Evolutionary conservation across 1,284 basidiomycete genomes (phyloP), one percentile per base, ranked within the genome.

Genomic region (Kalmanozyma brasiliensis): DNA sequence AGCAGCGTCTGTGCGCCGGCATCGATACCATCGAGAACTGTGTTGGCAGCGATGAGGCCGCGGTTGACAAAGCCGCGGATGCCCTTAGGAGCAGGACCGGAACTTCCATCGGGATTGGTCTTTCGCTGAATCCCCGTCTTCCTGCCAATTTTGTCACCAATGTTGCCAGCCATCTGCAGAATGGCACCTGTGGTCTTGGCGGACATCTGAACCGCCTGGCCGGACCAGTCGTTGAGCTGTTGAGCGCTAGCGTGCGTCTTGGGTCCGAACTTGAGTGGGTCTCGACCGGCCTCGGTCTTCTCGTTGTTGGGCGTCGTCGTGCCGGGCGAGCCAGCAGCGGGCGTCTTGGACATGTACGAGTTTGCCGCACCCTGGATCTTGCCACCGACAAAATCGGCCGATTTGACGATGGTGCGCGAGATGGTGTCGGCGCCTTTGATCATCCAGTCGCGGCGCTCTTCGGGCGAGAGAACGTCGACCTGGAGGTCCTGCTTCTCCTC

Each of bases 11-110:
- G 77, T n/a, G 60, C 77, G 19, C 78, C 76, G 0, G 73, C 64
- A 34, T 83, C 82, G n/a, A 82, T 46, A 8, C 80, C 77, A 33
- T 83, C 82, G 8, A 79, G 63, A 11, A 83, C 73, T 8, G 77
- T 77, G 52, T 76, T 80, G 52, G 78, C 66, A 5, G 81, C 82
- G 17, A 80, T 67, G 17, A 83, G 62, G 1, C 77, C 71, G 35
- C 78, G 73, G 24, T 77, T 76, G 57, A 83, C 48, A n/a, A 79
- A 60, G 5, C 82, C 82, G 16, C 73, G 59, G 32, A 81, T 57
- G 2, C 82, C 82, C 4, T 49, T 76, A 9, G 79, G 77, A 3
- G 75, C 43, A 0, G 64, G 55, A 30, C 65, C 60, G 35, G 41
- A 11, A 9, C 59, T 52, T 19, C 67, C 67, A 34, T 76, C 63